These are phyloP conservation scores for Scutellaria barbata DNA, from an alignment of 257 asterid species.

Conservation along the genomic window DNA sequence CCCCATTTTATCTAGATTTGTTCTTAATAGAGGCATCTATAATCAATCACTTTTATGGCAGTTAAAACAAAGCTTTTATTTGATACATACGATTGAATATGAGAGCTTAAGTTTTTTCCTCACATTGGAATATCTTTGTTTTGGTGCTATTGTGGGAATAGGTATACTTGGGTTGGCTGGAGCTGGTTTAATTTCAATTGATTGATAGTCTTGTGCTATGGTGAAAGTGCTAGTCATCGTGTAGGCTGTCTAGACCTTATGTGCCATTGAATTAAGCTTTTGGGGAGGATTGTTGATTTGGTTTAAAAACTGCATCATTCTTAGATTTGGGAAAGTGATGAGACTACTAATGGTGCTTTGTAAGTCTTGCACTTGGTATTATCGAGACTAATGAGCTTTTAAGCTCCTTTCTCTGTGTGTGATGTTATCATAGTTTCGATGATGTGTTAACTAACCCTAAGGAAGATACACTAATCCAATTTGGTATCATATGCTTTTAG, in stretches of 20 bases:
- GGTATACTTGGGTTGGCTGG: too few relatives aligned
- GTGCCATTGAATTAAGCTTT: too few relatives aligned
- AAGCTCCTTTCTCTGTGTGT: background rate
- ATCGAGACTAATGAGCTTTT: background rate
- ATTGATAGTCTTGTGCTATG: too few relatives aligned
- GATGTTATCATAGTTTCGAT: conserved; percentile 15
- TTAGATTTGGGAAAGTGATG: background rate
- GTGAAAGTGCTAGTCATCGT: too few relatives aligned
- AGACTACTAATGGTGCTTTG: background rate
- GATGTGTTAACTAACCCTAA: background rate
- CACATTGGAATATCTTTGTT: background rate
- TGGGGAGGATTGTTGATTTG: too few relatives aligned
- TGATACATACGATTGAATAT: conserved; percentile 9
- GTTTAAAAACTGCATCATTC: too few relatives aligned
- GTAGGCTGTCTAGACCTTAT: too few relatives aligned
- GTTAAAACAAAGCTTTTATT: background rate
- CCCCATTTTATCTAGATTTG: background rate
- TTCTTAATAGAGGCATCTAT: conserved; percentile 5
- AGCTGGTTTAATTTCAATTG: too few relatives aligned
- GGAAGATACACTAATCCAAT: background rate
- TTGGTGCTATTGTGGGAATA: background rate
- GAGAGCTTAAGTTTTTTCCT: conserved; percentile 8
- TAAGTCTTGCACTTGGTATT: background rate
- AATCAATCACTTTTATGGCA: background rate
- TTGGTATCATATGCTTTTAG: background rate